A percentile compares a stretch with the other conserved stretches of the same genome.
Evolutionary conservation across 371 early-diverging fungal species (phyloP).

Genomic region (Mucor indicus): DNA sequence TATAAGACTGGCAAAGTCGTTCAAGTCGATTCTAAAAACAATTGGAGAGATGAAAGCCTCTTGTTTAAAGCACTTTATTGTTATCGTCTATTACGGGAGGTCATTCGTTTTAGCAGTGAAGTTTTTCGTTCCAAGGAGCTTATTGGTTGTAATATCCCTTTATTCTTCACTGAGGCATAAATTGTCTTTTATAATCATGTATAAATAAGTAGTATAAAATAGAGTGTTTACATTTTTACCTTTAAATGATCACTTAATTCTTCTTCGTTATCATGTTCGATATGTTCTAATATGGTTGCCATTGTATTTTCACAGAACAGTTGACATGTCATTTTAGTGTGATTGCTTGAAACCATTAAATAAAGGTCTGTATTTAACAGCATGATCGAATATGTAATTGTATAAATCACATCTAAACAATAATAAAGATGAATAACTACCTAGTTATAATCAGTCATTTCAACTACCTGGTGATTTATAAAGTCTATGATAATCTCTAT

Average conservation of each 20-base stretch:
- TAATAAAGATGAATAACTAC: not conserved
- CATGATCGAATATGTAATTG: conserved; percentile 78
- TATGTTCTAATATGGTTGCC: conserved; percentile 38
- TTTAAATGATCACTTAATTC: too few species aligned
- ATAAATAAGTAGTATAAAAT: too few species aligned
- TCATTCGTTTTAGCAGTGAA: conserved; percentile 2
- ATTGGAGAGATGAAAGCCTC: too few species aligned
- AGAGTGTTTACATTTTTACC: too few species aligned
- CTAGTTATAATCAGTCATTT: not conserved
- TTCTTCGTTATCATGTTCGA: not conserved
- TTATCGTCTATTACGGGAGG: too few species aligned
- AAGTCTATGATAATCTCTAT: not conserved
- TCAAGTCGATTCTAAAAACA: too few species aligned
- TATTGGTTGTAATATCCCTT: conserved; percentile 1
- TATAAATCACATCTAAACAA: conserved; percentile 67
- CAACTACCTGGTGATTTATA: too few species aligned
- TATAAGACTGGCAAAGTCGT: too few species aligned
- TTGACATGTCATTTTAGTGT: conserved; percentile 48
- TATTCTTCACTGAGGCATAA: conserved; percentile 4
- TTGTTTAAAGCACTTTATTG: too few species aligned
- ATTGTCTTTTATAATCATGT: not conserved
- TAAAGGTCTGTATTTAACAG: conserved; percentile 91
- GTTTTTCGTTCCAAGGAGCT: not conserved
- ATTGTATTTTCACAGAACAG: conserved; percentile 55
- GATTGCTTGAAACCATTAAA: conserved; percentile 50